A percentile compares a stretch with the other conserved stretches of the same genome.
These are phyloP conservation scores for Trichoderma brevicompactum DNA, from an alignment of 2,329 filamentous ascomycete species.

Conservation along the genomic window DNA sequence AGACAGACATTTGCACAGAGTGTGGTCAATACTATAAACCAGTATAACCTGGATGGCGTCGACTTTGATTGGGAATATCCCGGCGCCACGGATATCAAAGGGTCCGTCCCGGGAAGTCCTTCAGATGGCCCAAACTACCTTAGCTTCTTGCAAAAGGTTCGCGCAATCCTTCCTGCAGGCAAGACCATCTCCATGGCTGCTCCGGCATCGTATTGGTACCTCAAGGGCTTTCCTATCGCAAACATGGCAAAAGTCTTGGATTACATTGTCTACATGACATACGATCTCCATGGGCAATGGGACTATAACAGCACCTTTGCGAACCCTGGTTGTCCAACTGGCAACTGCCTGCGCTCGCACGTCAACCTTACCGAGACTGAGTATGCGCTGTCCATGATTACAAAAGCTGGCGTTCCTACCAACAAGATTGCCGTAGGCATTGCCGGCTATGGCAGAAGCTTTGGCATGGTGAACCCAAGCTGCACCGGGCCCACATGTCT, in stretches of 20 bases:
- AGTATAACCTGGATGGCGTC: conserved; percentile 43
- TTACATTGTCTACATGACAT: conserved; percentile 46
- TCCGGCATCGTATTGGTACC: conserved; percentile 44
- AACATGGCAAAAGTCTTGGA: conserved; percentile 35
- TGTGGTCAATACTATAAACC: conserved; percentile 44
- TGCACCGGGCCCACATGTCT: too few species aligned
- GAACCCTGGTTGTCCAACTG: conserved; percentile 35
- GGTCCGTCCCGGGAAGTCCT: conserved; percentile 36
- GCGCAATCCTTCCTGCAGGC: conserved; percentile 29
- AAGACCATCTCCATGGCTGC: conserved; percentile 42
- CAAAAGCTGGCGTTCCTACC: conserved; percentile 40
- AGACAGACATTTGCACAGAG: conserved; percentile 41
- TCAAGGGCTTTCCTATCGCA: conserved; percentile 39
- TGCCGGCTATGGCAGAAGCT: conserved; percentile 37
- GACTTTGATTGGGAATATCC: conserved; percentile 52
- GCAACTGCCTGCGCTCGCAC: conserved; percentile 44
- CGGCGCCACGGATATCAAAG: conserved; percentile 35
- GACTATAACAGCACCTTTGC: conserved; percentile 38
- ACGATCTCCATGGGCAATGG: conserved; percentile 44
- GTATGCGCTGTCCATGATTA: conserved; percentile 36
- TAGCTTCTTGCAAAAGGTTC: too few species aligned
- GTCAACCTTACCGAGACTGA: conserved; percentile 45
- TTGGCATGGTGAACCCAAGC: too few species aligned
- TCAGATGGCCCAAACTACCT: conserved; percentile 1
- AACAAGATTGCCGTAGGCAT: conserved; percentile 42